Conservation (phyloP, 805 yeast species). For the Cyberlindnera suaveolens region DNA sequence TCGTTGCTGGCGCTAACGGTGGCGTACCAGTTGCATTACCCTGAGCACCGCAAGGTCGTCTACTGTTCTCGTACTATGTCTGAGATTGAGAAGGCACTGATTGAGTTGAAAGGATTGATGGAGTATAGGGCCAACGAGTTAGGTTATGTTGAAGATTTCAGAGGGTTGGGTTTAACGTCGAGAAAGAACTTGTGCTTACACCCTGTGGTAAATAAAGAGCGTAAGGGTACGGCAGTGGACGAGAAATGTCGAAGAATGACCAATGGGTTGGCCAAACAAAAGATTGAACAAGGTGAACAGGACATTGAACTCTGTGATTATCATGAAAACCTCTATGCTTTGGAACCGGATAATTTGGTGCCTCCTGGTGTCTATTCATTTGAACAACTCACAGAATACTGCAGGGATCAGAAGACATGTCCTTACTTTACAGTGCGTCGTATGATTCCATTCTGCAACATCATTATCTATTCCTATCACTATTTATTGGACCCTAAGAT, state of each 20-base stretch:
- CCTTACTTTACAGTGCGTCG: conserved; percentile 98
- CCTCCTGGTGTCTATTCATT: conserved; percentile 95
- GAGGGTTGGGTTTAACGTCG: conserved; percentile 90
- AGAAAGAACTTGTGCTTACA: conserved; percentile 93
- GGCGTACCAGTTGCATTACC: conserved; percentile 92
- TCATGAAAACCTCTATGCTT: conserved; percentile 83
- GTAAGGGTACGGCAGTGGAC: conserved; percentile 90
- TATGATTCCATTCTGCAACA: conserved; percentile 92
- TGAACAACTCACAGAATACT: conserved; percentile 71
- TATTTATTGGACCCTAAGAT: conserved; percentile 94
- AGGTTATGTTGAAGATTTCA: conserved; percentile 82
- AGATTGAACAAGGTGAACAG: conserved; percentile 40
- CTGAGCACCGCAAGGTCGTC: conserved; percentile 88
- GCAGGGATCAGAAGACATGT: conserved; percentile 76
- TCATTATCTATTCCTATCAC: conserved; percentile 94
- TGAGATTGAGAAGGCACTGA: conserved; percentile 94
- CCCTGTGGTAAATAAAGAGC: conserved; percentile 79
- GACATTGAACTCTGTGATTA: conserved; percentile 67
- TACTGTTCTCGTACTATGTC: conserved; percentile 99
- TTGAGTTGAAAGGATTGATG: conserved; percentile 86
- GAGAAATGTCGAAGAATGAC: conserved; percentile 95
- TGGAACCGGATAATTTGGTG: conserved; percentile 81
- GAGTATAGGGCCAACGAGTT: conserved; percentile 75
- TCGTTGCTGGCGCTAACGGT: conserved; percentile 86
- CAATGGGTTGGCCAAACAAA: conserved; percentile 76